Base-by-base conservation (phyloP, 768 basidiomycete genomes). In the Leccinum imitatum region DNA sequence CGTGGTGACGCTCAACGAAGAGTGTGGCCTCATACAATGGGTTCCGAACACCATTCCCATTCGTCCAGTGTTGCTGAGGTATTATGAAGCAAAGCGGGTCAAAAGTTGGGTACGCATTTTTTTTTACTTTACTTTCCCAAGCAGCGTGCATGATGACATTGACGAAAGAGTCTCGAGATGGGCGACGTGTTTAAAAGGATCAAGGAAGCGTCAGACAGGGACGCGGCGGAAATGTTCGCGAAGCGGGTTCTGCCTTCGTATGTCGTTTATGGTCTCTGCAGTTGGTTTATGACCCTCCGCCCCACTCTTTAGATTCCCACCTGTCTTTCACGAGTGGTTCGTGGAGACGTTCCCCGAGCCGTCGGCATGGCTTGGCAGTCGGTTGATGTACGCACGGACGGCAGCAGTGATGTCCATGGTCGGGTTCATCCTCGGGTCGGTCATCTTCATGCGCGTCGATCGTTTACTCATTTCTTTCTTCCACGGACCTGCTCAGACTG, bases 401-500 rank as follows among this genome's bases (percentile, higher is more conserved):
- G 84, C 91, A 0, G 97, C 96, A 0, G 97, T 98, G 56, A 98
- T 97, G 89, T 97, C 91, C 1, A 98, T 99, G 91, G 91, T 98
- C 21, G 97, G 97, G 11, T 96, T 91, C 67, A 94, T 99, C 47
- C 79, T 98, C 13, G 96, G 96, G 94, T 96, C 63, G 50, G 60
- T 33, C 56, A 23, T 46, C 44, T 11, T 39, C 6, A 1, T 4
- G 6, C 6, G 19, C 15, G 14, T n/a, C n/a, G 15, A 27, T 35
- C 51, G 31, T 33, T 44, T 2, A 41, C 39, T 41, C 17, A 17
- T 17, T 17, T 39, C 37, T 17, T 17, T 27, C 13, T 5, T 10
- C 11, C 7, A 50, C 11, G 51, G 10, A 11, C 21, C 25, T 17
- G 25, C 15, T 30, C 50, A 96, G 95, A n/a, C 80, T 99, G n/a